Base-by-base conservation (phyloP, 768 basidiomycete species). In the Postia placenta region DNA sequence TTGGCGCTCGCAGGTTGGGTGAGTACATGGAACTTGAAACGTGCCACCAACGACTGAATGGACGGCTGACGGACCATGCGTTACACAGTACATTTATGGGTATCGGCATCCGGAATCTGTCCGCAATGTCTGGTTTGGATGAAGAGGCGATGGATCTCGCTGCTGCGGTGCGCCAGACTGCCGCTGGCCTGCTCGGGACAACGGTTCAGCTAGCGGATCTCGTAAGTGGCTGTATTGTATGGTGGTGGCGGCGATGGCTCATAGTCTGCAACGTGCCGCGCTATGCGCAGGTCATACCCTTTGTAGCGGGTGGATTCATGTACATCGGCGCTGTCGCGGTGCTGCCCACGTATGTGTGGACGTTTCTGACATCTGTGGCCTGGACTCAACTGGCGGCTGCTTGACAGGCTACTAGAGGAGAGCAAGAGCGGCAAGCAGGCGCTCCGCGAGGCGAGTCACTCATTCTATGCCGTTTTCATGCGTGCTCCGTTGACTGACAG, bases 251-350 rank as follows among this genome's bases (percentile, higher is more conserved):
- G n/a, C n/a, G n/a, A n/a, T n/a, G n/a, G n/a, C n/a, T n/a, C n/a
- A n/a, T n/a, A n/a, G n/a, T n/a, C n/a, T n/a, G n/a, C n/a, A n/a
- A n/a, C n/a, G n/a, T n/a, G n/a, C n/a, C n/a, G n/a, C n/a, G n/a
- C n/a, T 45, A 26, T 48, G 52, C 36, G 56, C 58, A 91, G 88
- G 87, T 92, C 40, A 90, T 92, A 54, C 88, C 89, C 14, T 90
- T 89, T 62, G 89, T 91, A 39, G 89, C 90, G 27, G 90, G 90
- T 55, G 91, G 91, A 15, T 96, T 94, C 71, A 70, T 95, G 59
- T 94, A 93, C 68, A 93, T 95, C 61, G 92, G 91, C 23, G 88
- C 89, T 25, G 92, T 94, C 49, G 90, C 91, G 42, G 91, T 93
- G 52, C 70, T 93, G 51, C 92, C 92, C 58, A 89, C 87, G 88